Base-by-base conservation (phyloP, 2,329 filamentous ascomycete genomes). In the Ophiostoma sp. region DNA sequence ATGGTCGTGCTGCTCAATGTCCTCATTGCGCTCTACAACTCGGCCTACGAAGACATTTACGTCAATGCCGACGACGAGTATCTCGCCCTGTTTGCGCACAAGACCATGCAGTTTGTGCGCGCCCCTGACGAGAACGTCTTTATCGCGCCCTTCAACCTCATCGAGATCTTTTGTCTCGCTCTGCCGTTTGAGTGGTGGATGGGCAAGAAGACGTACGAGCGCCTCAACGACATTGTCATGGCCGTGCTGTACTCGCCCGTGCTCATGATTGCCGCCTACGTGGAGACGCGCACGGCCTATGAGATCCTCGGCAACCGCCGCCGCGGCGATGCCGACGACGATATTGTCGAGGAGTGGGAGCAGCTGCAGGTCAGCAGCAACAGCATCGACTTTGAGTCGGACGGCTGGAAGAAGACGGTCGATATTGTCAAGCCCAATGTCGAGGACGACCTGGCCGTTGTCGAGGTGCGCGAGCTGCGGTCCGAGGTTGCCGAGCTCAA, bases 91-190 rank as follows among this genome's bases (percentile, higher is more conserved):
- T 97, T 97, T 80, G 86, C 92, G 0, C 91, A 96, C 75, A 97
- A 97, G 80, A 97, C 95, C 0, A 92, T 98, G 86, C 93, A 96
- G 76, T 99, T 97, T 76, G 92, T 98, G 23, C 92, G 95, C 67
- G 95, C 95, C 0, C 95, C 95, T 0, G 95, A 99, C 76, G 95
- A 99, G 79, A 99, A 99, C 75, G 95, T 99, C 70, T 99, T 95
- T 80, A 97, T 99, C 76, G 89, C 95, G 0, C 95, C 95, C 0
- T 91, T 99, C 80, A 99, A 99, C 78, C 84, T 99, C 1, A 86
- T 99, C 72, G 95, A 99, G 78, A 89, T 98, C 23, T 83, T 97
- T 72, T 82, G 87, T 72, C 85, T 97, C 3, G 86, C 91, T 54
- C 77, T 96, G 0, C 92, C 92, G 0, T 89, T 96, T 69, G 95